A percentile compares a stretch with the other conserved stretches of the same genome.
These are phyloP conservation scores for Dalbergia oliveri DNA, from an alignment of 306 rosid species.

Conservation along the genomic window DNA sequence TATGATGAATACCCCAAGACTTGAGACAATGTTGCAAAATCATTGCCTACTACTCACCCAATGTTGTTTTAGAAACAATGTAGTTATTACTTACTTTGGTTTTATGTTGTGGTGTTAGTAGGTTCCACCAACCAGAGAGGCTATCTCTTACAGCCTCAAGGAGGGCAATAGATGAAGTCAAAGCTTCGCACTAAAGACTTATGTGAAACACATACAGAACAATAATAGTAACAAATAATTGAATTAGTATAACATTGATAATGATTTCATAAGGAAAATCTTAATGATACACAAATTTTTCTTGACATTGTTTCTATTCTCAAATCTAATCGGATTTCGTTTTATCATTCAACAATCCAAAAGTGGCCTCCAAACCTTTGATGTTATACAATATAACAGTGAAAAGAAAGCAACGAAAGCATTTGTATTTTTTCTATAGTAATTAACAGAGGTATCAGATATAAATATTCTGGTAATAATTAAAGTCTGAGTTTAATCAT, in stretches of 20 bases:
- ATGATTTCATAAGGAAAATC: slow-evolving; percentile 8
- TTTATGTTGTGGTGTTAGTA: not conserved
- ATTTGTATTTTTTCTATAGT: slow-evolving; percentile 1
- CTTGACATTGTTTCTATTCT: not conserved
- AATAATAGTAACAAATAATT: not conserved
- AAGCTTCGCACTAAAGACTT: slow-evolving; percentile 17
- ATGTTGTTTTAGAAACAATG: not conserved
- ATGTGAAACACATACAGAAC: not conserved
- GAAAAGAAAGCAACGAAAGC: slow-evolving; percentile 31
- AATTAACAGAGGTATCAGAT: not conserved
- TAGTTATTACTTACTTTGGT: slow-evolving; percentile 7
- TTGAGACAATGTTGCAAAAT: not conserved
- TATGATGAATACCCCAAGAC: slow-evolving; percentile 17
- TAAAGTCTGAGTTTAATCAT: not conserved
- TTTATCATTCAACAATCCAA: slow-evolving; percentile 5
- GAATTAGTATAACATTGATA: not conserved
- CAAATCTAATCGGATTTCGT: not conserved
- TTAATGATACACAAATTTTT: not conserved
- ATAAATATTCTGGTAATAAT: not conserved
- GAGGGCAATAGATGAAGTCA: slow-evolving; percentile 26
- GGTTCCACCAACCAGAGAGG: slow-evolving; percentile 27
- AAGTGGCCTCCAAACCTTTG: slow-evolving; percentile 8
- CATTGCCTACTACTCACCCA: slow-evolving; percentile 22
- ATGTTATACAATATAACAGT: slow-evolving; percentile 18
- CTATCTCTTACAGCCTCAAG: not conserved